Base-by-base conservation (phyloP, 139 green algal genomes). In the Chlamydomonas urium region DNA sequence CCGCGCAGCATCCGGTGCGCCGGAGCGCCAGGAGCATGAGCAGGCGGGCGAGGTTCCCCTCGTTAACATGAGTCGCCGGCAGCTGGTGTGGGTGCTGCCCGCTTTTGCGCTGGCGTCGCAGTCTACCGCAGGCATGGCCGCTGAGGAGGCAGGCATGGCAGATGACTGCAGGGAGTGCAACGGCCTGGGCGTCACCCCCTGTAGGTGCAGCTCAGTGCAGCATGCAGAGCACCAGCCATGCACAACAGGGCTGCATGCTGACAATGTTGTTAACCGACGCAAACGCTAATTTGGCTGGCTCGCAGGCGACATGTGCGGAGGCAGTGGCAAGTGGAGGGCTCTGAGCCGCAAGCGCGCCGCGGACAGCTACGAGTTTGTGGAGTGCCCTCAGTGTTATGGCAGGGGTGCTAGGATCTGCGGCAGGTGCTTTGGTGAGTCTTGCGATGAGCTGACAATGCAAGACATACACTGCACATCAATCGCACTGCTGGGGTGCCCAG, bases 351-450 rank as follows among this genome's bases (percentile, higher is more conserved):
- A 97, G 84, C 81, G 93, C 1, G 87, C 90, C 56, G 92, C 96
- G 81, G 94, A 98, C 81, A 93, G 82, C 23, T 99, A 99, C 72
- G 91, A 99, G 83, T 99, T 98, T 69, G 90, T 90, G 2, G 95
- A 99, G 85, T 99, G 95, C 86, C 95, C 95, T 2, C 91, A 84
- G 71, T 99, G 95, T 86, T 98, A 91, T 74, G 95, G 93, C 21
- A 78, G 90, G 0, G 94, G 94, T 23, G 88, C 89, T 62, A 83
- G 92, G 33, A 89, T 99, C 37, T 99, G 94, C 77, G 90, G 90
- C 2, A 87, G 94, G 34, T 98, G 94, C 86, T 97, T 98, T 71
- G 84, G 83, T 88, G 56, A 73, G 75, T 47, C 2, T n/a, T n/a
- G n/a, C n/a, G n/a, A n/a, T n/a, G n/a, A n/a, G n/a, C n/a, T n/a